Conservation (phyloP, 2,329 filamentous ascomycete genomes). For the Decorospora gaudefroyi region DNA sequence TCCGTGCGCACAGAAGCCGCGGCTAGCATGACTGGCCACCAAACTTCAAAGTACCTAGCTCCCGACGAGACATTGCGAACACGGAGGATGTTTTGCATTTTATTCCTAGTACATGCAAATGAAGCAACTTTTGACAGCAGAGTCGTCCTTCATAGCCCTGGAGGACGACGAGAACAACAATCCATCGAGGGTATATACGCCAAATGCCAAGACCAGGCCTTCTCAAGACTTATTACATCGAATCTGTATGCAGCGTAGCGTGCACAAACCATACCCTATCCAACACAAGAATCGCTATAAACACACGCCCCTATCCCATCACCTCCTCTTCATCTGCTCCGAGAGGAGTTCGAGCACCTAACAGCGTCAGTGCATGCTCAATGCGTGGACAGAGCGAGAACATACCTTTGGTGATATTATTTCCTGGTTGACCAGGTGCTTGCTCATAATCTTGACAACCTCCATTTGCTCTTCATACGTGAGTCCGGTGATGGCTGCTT, state of each 20-base stretch:
- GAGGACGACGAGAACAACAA: background rate
- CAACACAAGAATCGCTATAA: slow-evolving; percentile 1
- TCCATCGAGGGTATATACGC: slow-evolving; percentile 16
- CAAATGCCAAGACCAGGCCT: slow-evolving; percentile 1
- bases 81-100: too few relatives aligned
- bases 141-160: too few relatives aligned
- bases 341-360: slow-evolving; percentile 36
- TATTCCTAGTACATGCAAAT: too few relatives aligned
- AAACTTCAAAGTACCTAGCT: too few relatives aligned
- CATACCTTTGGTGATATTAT: slow-evolving; percentile 59
- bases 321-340: slow-evolving; percentile 29
- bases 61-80: too few relatives aligned
- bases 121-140: too few relatives aligned
- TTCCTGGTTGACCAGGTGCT: slow-evolving; percentile 68
- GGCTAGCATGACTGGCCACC: too few relatives aligned
- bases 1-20: slow-evolving; percentile 6
- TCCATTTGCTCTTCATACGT: slow-evolving; percentile 88
- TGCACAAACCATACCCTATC: background rate
- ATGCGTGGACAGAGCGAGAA: background rate
- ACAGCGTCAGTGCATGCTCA: slow-evolving; percentile 3
- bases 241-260: slow-evolving; percentile 3
- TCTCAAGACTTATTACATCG: slow-evolving; percentile 3
- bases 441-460: slow-evolving; percentile 64
- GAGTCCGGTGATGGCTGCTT: slow-evolving; percentile 88
- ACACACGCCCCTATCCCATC: slow-evolving; percentile 6